Percentiles rank a stretch among this genome's conserved stretches.
Conservation (phyloP, 1,284 basidiomycete species). For the Macrocystidia cucumis region DNA sequence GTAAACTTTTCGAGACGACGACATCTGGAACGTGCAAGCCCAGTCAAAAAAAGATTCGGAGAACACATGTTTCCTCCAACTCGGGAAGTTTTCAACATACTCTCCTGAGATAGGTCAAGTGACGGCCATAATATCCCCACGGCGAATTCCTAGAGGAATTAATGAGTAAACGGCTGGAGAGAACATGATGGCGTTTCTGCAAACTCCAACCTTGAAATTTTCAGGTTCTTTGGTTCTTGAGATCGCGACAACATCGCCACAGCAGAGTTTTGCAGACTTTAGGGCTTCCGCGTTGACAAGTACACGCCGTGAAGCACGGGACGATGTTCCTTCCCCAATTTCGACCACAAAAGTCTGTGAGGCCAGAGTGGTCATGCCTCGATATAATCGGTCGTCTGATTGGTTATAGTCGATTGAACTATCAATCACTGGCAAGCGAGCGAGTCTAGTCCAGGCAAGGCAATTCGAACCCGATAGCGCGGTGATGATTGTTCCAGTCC, state of each 20-base stretch:
- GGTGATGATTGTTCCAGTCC: no score
- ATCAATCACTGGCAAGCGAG: no score
- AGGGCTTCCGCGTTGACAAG: slow-evolving; percentile 59
- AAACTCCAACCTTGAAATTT: slow-evolving; percentile 27
- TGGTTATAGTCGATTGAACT: no score
- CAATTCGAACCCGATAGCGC: no score
- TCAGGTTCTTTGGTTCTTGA: slow-evolving; percentile 26
- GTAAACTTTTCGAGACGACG: slow-evolving; percentile 43
- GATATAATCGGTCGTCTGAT: no score
- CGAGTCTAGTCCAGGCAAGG: no score
- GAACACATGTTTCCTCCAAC: no score
- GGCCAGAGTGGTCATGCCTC: slow-evolving; percentile 30
- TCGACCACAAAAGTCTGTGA: slow-evolving; percentile 37
- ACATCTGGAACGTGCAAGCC: slow-evolving; percentile 33
- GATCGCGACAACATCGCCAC: slow-evolving; percentile 66
- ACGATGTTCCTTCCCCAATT: no score
- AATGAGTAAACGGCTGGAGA: slow-evolving; percentile 7
- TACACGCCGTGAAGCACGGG: slow-evolving; percentile 55
- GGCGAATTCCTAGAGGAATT: slow-evolving; percentile 39
- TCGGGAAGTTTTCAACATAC: slow-evolving; percentile 29
- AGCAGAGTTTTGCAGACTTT: slow-evolving; percentile 53
- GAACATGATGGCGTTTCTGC: not conserved
- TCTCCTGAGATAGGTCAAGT: slow-evolving; percentile 43
- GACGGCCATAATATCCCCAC: slow-evolving; percentile 70
- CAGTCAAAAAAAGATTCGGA: slow-evolving; percentile 12